A percentile compares a stretch with the other conserved stretches of the same genome.
These are phyloP conservation scores for Herpetospermum pedunculosum DNA, from an alignment of 306 rosid genomes.

Conservation along the genomic window DNA sequence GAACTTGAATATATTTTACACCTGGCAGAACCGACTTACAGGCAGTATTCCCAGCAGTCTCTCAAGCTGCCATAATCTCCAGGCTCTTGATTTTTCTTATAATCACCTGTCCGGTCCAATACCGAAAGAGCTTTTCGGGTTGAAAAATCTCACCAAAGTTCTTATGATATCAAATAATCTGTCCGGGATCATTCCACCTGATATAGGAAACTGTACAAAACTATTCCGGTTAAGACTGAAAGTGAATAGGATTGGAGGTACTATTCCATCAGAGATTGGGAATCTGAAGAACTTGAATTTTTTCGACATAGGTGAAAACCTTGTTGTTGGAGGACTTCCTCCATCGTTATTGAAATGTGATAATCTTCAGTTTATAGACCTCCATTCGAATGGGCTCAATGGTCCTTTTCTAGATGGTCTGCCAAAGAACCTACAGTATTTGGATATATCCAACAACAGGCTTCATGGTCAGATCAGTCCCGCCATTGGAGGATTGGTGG, in stretches of 20 bases:
- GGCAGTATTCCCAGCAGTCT: slow-evolving; percentile 70
- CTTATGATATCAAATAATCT: slow-evolving; percentile 62
- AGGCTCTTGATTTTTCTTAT: slow-evolving; percentile 64
- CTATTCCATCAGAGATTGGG: slow-evolving; percentile 70
- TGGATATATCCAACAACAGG: slow-evolving; percentile 66
- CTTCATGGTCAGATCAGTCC: slow-evolving; percentile 47
- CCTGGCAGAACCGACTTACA: slow-evolving; percentile 62
- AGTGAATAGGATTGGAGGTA: slow-evolving; percentile 45
- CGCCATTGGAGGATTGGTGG: slow-evolving; percentile 42
- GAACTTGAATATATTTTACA: slow-evolving; percentile 55
- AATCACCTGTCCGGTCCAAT: slow-evolving; percentile 52
- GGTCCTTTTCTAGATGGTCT: slow-evolving; percentile 58
- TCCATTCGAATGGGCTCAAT: slow-evolving; percentile 63
- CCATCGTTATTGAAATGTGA: slow-evolving; percentile 47
- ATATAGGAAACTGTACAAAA: slow-evolving; percentile 64
- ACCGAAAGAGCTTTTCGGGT: slow-evolving; percentile 43
- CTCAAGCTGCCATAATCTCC: slow-evolving; percentile 49
- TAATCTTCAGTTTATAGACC: slow-evolving; percentile 69
- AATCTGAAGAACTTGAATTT: slow-evolving; percentile 45
- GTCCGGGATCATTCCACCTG: slow-evolving; percentile 67
- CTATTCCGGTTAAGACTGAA: slow-evolving; percentile 56
- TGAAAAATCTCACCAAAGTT: slow-evolving; percentile 55
- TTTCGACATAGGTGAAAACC: slow-evolving; percentile 50
- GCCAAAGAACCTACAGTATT: slow-evolving; percentile 52
- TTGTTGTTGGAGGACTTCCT: slow-evolving; percentile 62